Percentiles rank a stretch among this genome's conserved stretches.
phyloP scores from a whole-genome alignment of 805 yeast species.

The Candida patagonica region DNA sequence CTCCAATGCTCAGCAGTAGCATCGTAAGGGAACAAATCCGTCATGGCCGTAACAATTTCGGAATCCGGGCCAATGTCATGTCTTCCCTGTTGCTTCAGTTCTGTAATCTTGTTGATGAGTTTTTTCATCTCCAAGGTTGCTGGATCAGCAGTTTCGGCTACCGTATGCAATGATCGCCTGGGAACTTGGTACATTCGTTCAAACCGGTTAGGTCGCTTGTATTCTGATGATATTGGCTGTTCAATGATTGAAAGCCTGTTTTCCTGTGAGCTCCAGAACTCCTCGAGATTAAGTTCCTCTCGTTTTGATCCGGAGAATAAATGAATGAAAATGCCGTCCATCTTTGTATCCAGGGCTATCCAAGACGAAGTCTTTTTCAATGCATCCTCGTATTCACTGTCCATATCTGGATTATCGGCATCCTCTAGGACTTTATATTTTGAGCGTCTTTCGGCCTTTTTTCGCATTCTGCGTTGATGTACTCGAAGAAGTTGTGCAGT shows the following conservation, averaged over 20 bases:
- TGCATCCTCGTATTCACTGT: slow-evolving; percentile 4
- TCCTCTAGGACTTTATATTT: slow-evolving; percentile 31
- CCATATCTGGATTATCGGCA: slow-evolving; percentile 14
- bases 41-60: slow-evolving; percentile 9
- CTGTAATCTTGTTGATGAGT: not conserved
- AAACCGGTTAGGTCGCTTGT: slow-evolving; percentile 1
- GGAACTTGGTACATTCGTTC: slow-evolving; percentile 6
- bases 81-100: not conserved
- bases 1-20: slow-evolving; percentile 24
- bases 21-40: slow-evolving; percentile 15
- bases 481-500: slow-evolving; percentile 47
- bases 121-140: not conserved
- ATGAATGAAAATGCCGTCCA: slow-evolving; percentile 60
- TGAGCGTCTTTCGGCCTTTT: slow-evolving; percentile 44
- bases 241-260: not conserved
- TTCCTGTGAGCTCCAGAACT: slow-evolving; percentile 39
- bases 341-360: slow-evolving; percentile 67
- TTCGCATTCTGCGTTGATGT: slow-evolving; percentile 42
- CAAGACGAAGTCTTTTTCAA: slow-evolving; percentile 47
- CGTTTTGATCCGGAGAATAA: slow-evolving; percentile 65
- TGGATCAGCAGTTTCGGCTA: not conserved
- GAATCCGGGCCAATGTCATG: slow-evolving; percentile 1
- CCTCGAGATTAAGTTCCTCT: slow-evolving; percentile 58
- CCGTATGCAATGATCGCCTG: slow-evolving; percentile 3
- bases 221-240: not conserved